Base-by-base conservation (phyloP, 768 basidiomycete species). In the Lactarius trivialis region DNA sequence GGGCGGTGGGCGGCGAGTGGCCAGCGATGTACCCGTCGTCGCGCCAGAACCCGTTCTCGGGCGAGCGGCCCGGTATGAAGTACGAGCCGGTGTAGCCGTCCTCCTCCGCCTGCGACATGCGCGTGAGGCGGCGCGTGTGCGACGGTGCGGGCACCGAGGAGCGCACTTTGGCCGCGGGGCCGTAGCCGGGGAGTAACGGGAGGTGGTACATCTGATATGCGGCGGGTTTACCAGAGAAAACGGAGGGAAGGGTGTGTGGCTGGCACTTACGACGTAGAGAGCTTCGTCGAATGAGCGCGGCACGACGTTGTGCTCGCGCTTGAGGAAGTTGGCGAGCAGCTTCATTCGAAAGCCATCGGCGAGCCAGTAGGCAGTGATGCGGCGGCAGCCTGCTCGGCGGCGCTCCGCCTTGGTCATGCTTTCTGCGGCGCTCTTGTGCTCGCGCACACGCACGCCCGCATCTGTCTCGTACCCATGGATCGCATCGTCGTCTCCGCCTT, bases 271-370 rank as follows among this genome's bases (percentile, higher is more conserved):
- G 60, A 86, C 89, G 77, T 97, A 97, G 63, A 96, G 74, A 0
- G 93, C 94, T 74, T 98, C 95, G 71, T 97, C 95, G 67, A 92
- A 98, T 0, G 92, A 81, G 62, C 95, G 79, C 1, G 86, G 92
- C 11, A 76, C 79, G 12, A 95, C 93, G 58, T 94, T 96, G 71
- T 98, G 95, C 70, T 98, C 95, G 56, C 95, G 78, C 74, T 95
- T 96, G 71, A 97, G 71, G 70, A 94, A 96, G 2, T 86, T 85
- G 12, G 88, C 85, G 24, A 97, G 75, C 0, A 89, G 75, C 72
- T 92, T 94, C 82, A 91, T 88, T 70, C 85, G 85, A 73, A 95
- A 86, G 7, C 82, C 82, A 67, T 95, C 93, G 7, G 91, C 90
- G 7, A 93, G 79, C 66, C 89, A 95, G 72, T 95, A 98, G 3